Conservation (phyloP, 148 eudicot genomes). For the Camellia lanceoleosa region DNA sequence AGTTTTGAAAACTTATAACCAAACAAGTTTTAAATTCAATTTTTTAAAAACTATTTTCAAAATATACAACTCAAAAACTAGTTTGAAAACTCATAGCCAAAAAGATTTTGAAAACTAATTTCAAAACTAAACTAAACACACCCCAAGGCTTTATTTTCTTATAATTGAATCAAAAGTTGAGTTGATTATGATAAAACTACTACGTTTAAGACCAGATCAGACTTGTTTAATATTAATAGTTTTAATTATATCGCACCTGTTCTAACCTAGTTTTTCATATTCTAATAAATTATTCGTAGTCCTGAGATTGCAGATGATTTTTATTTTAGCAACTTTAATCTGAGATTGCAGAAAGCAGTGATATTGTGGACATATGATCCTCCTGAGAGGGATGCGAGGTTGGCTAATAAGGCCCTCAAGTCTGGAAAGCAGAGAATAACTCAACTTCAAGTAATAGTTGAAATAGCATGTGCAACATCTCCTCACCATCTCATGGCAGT, state of each 20-base stretch:
- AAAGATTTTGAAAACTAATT: no score
- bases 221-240: neutral
- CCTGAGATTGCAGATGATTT: neutral
- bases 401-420: slow-evolving; percentile 57
- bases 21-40: no score
- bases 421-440: slow-evolving; percentile 39
- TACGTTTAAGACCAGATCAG: neutral
- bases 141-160: neutral
- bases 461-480: slow-evolving; percentile 72
- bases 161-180: neutral
- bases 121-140: no score
- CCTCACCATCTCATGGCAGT: slow-evolving; percentile 69
- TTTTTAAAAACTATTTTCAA: no score
- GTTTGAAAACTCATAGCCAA: no score
- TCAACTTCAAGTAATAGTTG: slow-evolving; percentile 62
- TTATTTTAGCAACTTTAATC: neutral
- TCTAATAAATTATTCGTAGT: neutral
- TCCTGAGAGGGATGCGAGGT: slow-evolving; percentile 78
- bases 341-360: slow-evolving; percentile 53
- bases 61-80: no score
- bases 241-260: no score
- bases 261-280: neutral
- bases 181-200: neutral
- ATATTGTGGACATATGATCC: slow-evolving; percentile 76
- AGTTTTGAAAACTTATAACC: no score